Percentiles rank a stretch among this genome's conserved stretches.
These are phyloP conservation scores for Pelargonium nanum DNA, from an alignment of 345 rosid species.

Conservation along the genomic window DNA sequence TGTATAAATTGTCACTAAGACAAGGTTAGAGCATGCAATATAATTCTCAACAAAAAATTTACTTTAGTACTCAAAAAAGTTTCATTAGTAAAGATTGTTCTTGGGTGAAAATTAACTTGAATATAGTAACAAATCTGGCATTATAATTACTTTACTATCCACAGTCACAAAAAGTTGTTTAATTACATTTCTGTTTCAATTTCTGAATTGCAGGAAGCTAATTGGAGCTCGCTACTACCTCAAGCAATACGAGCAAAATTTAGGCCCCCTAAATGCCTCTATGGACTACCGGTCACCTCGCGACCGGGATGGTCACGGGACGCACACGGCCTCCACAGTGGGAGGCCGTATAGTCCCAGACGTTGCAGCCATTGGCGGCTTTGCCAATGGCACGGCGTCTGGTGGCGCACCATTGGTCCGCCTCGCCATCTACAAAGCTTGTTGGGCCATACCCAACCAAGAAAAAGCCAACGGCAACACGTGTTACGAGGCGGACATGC, in stretches of 20 bases:
- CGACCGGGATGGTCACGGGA: constrained; percentile 76
- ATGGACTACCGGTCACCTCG: constrained; percentile 59
- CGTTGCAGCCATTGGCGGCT: constrained; percentile 50
- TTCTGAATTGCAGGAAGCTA: constrained; percentile 67
- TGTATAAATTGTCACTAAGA: too few species aligned
- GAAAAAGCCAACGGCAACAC: constrained; percentile 35
- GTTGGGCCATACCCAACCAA: constrained; percentile 59
- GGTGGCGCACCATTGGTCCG: constrained; percentile 80
- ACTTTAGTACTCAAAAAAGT: too few species aligned
- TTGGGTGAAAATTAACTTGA: too few species aligned
- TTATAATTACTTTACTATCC: too few species aligned
- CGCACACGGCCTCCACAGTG: constrained; percentile 72
- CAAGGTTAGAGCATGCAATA: too few species aligned
- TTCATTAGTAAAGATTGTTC: too few species aligned
- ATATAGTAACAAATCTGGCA: too few species aligned
- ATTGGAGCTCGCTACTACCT: constrained; percentile 74
- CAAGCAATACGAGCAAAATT: constrained; percentile 35
- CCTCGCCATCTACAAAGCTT: constrained; percentile 66
- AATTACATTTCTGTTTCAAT: too few species aligned
- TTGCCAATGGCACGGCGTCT: constrained; percentile 51
- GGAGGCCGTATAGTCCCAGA: constrained; percentile 39
- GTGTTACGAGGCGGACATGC: constrained; percentile 58
- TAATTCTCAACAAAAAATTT: too few species aligned
- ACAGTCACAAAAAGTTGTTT: too few species aligned
- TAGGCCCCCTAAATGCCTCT: constrained; percentile 38